phyloP scores from a whole-genome alignment of 495 filamentous ascomycete genomes.

The Diplogelasinospora grovesii region DNA sequence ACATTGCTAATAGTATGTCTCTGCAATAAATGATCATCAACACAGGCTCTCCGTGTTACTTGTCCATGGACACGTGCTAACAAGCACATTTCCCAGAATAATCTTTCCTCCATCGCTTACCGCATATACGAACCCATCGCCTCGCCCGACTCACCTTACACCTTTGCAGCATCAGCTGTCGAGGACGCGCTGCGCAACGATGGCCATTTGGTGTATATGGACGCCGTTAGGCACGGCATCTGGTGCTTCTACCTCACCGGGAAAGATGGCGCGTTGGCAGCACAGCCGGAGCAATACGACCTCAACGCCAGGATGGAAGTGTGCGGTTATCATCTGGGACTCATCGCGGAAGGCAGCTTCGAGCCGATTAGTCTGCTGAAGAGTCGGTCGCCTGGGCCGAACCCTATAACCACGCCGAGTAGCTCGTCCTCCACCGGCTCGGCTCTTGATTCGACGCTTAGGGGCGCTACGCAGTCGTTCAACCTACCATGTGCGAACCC shows the following conservation, averaged over 20 bases:
- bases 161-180: conserved; percentile 35
- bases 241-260: conserved; percentile 43
- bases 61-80: conserved; percentile 9
- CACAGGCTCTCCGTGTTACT: neutral
- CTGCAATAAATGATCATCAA: too few species aligned
- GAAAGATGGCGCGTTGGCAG: conserved; percentile 22
- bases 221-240: conserved; percentile 39
- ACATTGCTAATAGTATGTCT: conserved; percentile 40
- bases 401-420: conserved; percentile 38
- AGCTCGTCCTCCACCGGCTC: conserved; percentile 44
- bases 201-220: conserved; percentile 45
- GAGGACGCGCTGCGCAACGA: conserved; percentile 41
- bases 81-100: conserved; percentile 31
- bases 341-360: conserved; percentile 38
- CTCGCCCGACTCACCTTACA: conserved; percentile 30
- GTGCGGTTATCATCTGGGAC: conserved; percentile 31
- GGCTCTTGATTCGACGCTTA: conserved; percentile 31
- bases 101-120: conserved; percentile 38
- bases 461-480: conserved; percentile 28
- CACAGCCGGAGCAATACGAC: conserved; percentile 17
- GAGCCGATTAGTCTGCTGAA: conserved; percentile 40
- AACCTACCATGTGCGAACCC: conserved; percentile 7
- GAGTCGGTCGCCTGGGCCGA: conserved; percentile 28
- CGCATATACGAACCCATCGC: conserved; percentile 42
- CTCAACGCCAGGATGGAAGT: conserved; percentile 31